phyloP scores from a whole-genome alignment of 1,139 yeast genomes.

The Geotrichum klebahnii region DNA sequence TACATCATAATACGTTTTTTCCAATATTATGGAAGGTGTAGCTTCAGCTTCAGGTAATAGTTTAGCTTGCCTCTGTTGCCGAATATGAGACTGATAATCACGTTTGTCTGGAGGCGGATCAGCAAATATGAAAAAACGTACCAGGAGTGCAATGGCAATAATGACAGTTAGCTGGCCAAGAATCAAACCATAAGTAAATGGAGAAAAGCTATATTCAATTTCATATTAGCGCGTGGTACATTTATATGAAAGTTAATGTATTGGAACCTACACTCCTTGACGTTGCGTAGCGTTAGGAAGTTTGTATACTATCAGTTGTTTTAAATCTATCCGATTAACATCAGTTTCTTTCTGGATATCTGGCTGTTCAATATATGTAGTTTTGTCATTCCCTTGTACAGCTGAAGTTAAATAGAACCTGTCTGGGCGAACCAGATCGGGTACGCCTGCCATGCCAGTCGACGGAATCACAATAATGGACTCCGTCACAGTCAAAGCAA shows the following conservation, averaged over 20 bases:
- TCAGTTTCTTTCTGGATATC: too few species aligned
- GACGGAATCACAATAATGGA: background rate
- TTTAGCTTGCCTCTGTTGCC: constrained; percentile 34
- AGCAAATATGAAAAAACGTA: constrained; percentile 84
- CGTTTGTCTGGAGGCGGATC: constrained; percentile 48
- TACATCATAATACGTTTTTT: constrained; percentile 89
- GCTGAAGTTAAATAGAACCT: background rate
- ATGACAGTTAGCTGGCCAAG: constrained; percentile 81
- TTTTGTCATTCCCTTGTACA: background rate
- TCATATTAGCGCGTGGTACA: background rate
- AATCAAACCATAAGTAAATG: constrained; percentile 39
- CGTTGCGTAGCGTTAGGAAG: too few species aligned
- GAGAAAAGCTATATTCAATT: constrained; percentile 22
- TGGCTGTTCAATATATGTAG: too few species aligned
- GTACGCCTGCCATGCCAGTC: background rate
- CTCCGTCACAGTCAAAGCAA: background rate
- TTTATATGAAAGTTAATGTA: too few species aligned
- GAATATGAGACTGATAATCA: constrained; percentile 31
- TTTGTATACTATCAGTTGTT: too few species aligned
- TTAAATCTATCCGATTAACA: too few species aligned
- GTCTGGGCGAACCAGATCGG: background rate
- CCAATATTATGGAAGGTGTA: constrained; percentile 53
- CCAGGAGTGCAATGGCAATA: constrained; percentile 64
- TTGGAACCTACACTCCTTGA: constrained; percentile 8
- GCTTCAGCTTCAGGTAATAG: constrained; percentile 33